Base-by-base conservation (phyloP, 805 yeast genomes). In the Ogataea saltuana region DNA sequence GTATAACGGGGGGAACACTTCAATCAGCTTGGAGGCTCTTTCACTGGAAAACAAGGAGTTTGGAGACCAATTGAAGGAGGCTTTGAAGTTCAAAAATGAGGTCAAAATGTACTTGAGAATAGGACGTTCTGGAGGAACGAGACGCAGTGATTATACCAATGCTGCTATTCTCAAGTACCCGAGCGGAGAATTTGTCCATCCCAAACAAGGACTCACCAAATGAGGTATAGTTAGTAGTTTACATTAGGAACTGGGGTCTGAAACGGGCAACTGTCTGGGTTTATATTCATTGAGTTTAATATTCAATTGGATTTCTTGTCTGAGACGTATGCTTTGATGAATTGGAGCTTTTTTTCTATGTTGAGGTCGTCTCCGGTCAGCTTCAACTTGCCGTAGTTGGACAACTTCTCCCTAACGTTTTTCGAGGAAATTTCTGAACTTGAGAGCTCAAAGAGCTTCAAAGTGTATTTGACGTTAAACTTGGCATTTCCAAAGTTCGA, bases 131-230 rank as follows among this genome's bases (percentile, higher is more conserved):
- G 60, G 56, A 17, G 56, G 55, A 4, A 53, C 45, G 19, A 53
- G 54, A 11, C 69, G 70, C 29, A 67, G 89, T 25, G 90, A 84
- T 57, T 85, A 80, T 50, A 77, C 89, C 5, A 74, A 74, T 41
- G 88, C 89, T 2, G 88, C 78, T 1, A 49, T 68, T 1, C 56
- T 83, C 31, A 59, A 64, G 25, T 80, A 84, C 79, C 89, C 90
- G 1, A 61, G 68, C 12, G 85, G 86, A 1, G 66, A 67, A 5
- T 76, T 83, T 27, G 16, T 12, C 4, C 30, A 28, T 12, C 51
- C 54, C 6, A 38, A 34, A 19, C 23, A 32, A n/a, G 56, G 56
- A 12, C 19, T 53, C 13, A 52, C 56, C 8, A 46, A 41, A 27
- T 42, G 43, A 37, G 16, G n/a, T 30, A 37, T 26, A 28, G 6